Evolutionary conservation across 352 stramenopile species (phyloP).

Genomic region (Pythium sukuiense): DNA sequence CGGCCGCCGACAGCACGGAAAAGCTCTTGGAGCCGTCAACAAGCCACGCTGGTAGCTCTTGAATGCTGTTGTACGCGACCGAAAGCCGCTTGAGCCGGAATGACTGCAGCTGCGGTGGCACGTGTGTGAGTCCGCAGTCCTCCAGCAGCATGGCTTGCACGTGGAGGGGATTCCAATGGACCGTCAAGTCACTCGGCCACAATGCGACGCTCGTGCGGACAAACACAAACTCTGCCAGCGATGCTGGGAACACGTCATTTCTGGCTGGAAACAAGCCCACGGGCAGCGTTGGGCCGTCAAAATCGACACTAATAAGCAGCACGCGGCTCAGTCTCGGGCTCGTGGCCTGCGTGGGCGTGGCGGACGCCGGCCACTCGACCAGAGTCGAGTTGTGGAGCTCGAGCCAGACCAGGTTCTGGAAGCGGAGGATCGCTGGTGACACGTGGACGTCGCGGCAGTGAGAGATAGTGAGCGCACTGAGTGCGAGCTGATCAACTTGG

Average conservation of each 20-base stretch:
- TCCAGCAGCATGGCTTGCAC: not conserved
- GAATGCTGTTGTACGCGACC: constrained; percentile 3
- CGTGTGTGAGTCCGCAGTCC: constrained; percentile 3
- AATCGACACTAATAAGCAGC: not conserved
- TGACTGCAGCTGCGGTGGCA: not conserved
- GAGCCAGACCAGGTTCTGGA: not conserved
- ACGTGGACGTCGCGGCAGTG: not conserved
- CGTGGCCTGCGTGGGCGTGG: not conserved
- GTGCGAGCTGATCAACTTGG: not conserved
- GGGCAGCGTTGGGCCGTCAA: not conserved
- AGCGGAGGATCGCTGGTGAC: not conserved
- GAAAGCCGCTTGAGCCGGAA: not conserved
- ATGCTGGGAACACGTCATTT: not conserved
- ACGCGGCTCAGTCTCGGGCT: constrained; percentile 6
- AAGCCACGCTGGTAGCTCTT: constrained; percentile 1
- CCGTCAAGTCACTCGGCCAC: not conserved
- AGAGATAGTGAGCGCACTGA: not conserved
- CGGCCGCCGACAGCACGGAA: constrained; percentile 1
- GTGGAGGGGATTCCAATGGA: not conserved
- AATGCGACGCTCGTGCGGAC: not conserved
- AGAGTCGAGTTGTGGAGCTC: constrained; percentile 1
- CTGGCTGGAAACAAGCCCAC: not conserved
- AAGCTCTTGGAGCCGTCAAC: not conserved
- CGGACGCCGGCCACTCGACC: constrained; percentile 1
- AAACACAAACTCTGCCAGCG: constrained; percentile 5